A percentile compares a stretch with the other conserved stretches of the same genome.
Evolutionary conservation across 306 rosid genomes (phyloP).

Genomic region (Acacia acuminata): DNA sequence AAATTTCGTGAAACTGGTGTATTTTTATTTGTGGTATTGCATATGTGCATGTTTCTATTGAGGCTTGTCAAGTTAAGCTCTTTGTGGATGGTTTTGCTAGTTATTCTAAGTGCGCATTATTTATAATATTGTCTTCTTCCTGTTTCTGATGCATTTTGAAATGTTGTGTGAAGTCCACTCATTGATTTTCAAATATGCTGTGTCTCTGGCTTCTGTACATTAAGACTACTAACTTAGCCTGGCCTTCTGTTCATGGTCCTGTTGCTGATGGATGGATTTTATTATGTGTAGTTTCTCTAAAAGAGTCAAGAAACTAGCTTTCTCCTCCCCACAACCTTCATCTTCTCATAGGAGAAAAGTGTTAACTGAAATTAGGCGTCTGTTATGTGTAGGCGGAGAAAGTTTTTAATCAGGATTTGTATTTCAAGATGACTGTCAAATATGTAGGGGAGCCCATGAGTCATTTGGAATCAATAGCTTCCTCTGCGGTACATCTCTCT

Average conservation of each 20-base stretch:
- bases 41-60: not conserved
- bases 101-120: not conserved
- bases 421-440: constrained; percentile 84
- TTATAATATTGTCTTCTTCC: not conserved
- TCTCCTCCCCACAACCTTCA: not conserved
- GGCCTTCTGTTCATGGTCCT: not conserved
- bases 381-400: constrained; percentile 74
- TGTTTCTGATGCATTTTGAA: not conserved
- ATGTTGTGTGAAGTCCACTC: not conserved
- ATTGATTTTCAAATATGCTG: not conserved
- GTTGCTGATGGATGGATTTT: not conserved
- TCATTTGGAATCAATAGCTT: constrained; percentile 91
- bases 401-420: constrained; percentile 88
- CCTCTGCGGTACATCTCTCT: constrained; percentile 68
- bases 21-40: not conserved
- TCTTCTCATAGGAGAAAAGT: not conserved
- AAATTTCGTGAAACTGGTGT: not conserved
- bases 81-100: not conserved
- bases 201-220: not conserved
- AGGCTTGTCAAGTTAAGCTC: not conserved
- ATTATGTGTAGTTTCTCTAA: not conserved
- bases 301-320: not conserved
- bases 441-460: constrained; percentile 92
- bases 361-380: not conserved
- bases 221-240: not conserved